Evolutionary conservation across 805 yeast species (phyloP).

Genomic region (Starmerella bombi): DNA sequence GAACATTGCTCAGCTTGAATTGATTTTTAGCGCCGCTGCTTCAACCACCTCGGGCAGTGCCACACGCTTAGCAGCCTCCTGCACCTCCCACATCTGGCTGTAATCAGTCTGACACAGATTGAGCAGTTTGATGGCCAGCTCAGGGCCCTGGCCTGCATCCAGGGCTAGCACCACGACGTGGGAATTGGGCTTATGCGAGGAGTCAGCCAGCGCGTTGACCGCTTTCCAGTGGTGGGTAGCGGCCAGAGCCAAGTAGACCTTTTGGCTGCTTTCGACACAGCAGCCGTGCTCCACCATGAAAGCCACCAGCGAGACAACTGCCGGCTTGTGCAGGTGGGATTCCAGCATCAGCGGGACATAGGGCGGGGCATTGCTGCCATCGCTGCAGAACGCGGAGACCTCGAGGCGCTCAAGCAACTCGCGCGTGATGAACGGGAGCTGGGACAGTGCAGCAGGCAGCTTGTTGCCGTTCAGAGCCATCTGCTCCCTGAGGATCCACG

Average conservation of each 20-base stretch:
- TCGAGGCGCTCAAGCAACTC: constrained; percentile 34
- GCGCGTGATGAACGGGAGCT: constrained; percentile 21
- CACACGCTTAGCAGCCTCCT: constrained; percentile 1
- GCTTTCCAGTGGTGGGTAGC: constrained; percentile 1
- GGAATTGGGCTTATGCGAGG: constrained; percentile 5
- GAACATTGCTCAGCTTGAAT: too few species aligned
- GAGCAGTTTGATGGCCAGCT: constrained; percentile 6
- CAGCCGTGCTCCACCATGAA: constrained; percentile 21
- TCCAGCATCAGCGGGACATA: constrained; percentile 69
- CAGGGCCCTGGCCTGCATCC: constrained; percentile 6
- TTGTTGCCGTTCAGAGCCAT: constrained; percentile 10
- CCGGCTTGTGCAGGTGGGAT: constrained; percentile 26
- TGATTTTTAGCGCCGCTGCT: too few species aligned
- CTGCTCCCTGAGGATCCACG: constrained; percentile 17
- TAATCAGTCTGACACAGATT: constrained; percentile 1
- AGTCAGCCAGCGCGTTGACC: constrained; percentile 7
- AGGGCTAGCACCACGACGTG: constrained; percentile 11
- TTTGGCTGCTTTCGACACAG: constrained; percentile 11
- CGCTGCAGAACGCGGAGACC: constrained; percentile 54
- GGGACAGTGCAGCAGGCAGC: constrained; percentile 11
- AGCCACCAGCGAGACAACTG: constrained; percentile 18
- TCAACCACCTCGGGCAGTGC: constrained; percentile 1
- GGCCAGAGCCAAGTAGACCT: constrained; percentile 7
- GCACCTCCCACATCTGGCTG: constrained; percentile 4
- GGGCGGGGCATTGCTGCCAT: constrained; percentile 27